Conservation (phyloP, 306 rosid species). For the Sphenostylis stenocarpa region DNA sequence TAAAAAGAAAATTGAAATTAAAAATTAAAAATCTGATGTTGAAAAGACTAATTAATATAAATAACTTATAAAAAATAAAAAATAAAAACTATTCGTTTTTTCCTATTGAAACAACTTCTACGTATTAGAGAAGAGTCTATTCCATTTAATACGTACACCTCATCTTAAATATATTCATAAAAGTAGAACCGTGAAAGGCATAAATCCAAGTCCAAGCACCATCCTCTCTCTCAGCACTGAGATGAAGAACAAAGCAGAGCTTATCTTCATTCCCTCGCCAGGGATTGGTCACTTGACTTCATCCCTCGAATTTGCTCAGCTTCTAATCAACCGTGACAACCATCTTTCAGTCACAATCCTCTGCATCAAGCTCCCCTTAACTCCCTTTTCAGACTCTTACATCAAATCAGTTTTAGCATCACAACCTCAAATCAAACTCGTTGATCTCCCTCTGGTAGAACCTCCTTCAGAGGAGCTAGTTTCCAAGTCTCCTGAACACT, state of each 20-base stretch:
- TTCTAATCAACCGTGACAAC: conserved; percentile 32
- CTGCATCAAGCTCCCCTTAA: conserved; percentile 33
- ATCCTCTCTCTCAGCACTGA: background rate
- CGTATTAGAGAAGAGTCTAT: too few species aligned
- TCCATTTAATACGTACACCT: too few species aligned
- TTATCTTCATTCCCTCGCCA: conserved; percentile 53
- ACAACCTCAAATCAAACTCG: conserved; percentile 40
- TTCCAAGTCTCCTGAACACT: conserved; percentile 17
- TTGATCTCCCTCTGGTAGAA: conserved; percentile 47
- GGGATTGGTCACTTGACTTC: conserved; percentile 55
- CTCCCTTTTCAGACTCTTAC: conserved; percentile 33
- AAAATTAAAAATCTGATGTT: too few species aligned
- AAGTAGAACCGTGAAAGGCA: background rate
- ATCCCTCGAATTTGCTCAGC: conserved; percentile 46
- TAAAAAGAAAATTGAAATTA: too few species aligned
- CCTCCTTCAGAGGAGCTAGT: conserved; percentile 27
- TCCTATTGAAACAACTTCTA: too few species aligned
- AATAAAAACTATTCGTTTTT: too few species aligned
- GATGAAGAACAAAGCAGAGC: conserved; percentile 26
- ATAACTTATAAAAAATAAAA: too few species aligned
- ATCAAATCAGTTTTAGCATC: conserved; percentile 38
- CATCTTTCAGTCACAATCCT: conserved; percentile 45
- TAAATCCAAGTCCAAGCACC: background rate
- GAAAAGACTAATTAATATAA: too few species aligned
- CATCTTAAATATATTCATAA: too few species aligned